phyloP scores from a whole-genome alignment of 345 rosid genomes.

The Euphorbia pulcherrima region DNA sequence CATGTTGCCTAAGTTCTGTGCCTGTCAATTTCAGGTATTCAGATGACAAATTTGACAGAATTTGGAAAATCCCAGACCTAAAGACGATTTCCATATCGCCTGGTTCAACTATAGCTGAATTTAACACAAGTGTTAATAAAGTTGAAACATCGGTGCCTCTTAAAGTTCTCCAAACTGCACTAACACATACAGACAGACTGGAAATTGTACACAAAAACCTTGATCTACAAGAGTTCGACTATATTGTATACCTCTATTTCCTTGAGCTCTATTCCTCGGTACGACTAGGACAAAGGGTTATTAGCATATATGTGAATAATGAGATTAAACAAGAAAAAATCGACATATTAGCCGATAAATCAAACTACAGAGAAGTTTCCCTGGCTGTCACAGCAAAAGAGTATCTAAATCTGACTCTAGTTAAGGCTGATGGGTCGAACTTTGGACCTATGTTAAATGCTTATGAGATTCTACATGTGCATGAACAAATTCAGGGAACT shows the following conservation, averaged over 20 bases:
- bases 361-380: constrained; percentile 33
- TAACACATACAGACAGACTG: constrained; percentile 27
- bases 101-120: neutral
- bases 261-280: constrained; percentile 40
- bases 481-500: constrained; percentile 30
- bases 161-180: constrained; percentile 46
- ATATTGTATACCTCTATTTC: constrained; percentile 59
- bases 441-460: constrained; percentile 64
- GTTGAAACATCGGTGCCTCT: constrained; percentile 34
- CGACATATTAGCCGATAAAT: constrained; percentile 38
- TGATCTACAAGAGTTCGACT: constrained; percentile 29
- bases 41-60: constrained; percentile 52
- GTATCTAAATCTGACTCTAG: constrained; percentile 50
- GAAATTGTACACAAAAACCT: constrained; percentile 35
- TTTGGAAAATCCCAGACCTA: constrained; percentile 36
- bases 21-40: constrained; percentile 44
- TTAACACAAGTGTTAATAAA: constrained; percentile 9
- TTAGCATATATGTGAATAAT: constrained; percentile 44
- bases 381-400: constrained; percentile 37
- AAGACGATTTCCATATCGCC: constrained; percentile 13
- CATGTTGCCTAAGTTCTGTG: neutral
- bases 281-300: constrained; percentile 44
- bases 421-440: constrained; percentile 35
- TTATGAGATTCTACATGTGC: constrained; percentile 53
- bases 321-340: constrained; percentile 25